Evolutionary conservation across 257 asterid species (phyloP), one percentile per base, ranked within the genome.

Genomic region (Gynochthodes officinalis): DNA sequence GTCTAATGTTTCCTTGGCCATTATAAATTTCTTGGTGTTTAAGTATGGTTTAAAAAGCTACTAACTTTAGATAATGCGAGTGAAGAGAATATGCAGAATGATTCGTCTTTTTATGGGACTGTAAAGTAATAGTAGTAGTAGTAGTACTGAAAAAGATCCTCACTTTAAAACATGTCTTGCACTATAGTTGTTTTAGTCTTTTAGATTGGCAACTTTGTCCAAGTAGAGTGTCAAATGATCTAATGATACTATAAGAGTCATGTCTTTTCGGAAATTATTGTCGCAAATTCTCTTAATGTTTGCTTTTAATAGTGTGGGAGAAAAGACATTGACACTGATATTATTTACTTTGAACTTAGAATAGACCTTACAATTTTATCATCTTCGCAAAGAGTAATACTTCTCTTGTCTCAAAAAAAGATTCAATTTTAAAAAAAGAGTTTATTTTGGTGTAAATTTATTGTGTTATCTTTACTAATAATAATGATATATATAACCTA

Each of bases 21-120:
- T 64, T 54, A 70, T 64, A 18, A 55, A 73, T 62, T 70, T 37
- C 64, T 59, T 74, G 78, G 42, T 75, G 70, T 77, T 57, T 74
- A 70, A 77, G 75, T 62, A 49, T 37, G 42, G 43, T 12, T 5
- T 33, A 53, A 57, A 46, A 39, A 53, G 25, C 25, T 13, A 63
- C n/a, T 37, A 25, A 30, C 48, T 53, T 12, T 33, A 37, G 49
- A 40, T 52, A 28, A 42, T 57, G 30, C 4, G 64, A 40, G 40
- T 12, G 64, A 66, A 27, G 52, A 42, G 80, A 78, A 82, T 78
- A 82, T 82, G 57, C 81, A 72, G 25, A 71, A 54, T 50, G 68
- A 79, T 79, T 50, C 79, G 61, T 78, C 44, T 58, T 52, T 54
- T 18, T 69, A 63, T 64, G 59, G 27, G 73, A 69, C 74, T 35